Evolutionary conservation across 257 asterid species (phyloP).

Genomic region (Ligustrum vulgare): DNA sequence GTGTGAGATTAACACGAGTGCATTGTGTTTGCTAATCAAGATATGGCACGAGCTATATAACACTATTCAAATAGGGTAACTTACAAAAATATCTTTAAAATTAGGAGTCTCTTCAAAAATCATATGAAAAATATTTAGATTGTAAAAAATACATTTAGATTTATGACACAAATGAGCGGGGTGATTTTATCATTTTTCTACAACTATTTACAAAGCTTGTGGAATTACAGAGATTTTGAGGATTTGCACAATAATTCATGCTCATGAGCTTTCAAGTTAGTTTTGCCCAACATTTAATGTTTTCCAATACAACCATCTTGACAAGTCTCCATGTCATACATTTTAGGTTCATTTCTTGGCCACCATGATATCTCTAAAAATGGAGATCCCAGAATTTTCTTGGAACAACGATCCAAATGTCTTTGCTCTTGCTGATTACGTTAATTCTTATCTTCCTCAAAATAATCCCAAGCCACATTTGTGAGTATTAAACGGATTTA

Average conservation of each 20-base stretch:
- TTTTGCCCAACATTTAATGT: background rate
- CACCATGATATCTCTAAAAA: conserved; percentile 81
- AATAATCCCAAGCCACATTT: no score
- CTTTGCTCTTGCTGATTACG: conserved; percentile 56
- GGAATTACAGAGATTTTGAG: conserved; percentile 86
- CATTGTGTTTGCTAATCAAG: background rate
- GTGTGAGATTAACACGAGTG: background rate
- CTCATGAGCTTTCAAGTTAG: conserved; percentile 11
- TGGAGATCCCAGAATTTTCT: conserved; percentile 91
- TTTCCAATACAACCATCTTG: conserved; percentile 17
- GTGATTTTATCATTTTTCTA: no score
- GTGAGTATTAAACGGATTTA: no score
- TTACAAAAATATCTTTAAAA: no score
- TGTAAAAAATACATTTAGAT: no score
- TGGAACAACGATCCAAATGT: conserved; percentile 93
- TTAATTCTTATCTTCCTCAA: conserved; percentile 74
- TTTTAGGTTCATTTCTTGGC: conserved; percentile 93
- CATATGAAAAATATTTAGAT: no score
- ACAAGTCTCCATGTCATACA: conserved; percentile 8
- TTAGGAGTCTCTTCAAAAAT: no score
- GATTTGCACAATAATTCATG: conserved; percentile 43
- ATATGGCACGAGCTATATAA: no score
- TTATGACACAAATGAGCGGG: no score
- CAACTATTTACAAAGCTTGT: conserved; percentile 71
- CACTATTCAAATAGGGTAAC: no score